These are phyloP conservation scores for Solanum corneliomulleri DNA, from an alignment of 257 asterid species.

Conservation along the genomic window DNA sequence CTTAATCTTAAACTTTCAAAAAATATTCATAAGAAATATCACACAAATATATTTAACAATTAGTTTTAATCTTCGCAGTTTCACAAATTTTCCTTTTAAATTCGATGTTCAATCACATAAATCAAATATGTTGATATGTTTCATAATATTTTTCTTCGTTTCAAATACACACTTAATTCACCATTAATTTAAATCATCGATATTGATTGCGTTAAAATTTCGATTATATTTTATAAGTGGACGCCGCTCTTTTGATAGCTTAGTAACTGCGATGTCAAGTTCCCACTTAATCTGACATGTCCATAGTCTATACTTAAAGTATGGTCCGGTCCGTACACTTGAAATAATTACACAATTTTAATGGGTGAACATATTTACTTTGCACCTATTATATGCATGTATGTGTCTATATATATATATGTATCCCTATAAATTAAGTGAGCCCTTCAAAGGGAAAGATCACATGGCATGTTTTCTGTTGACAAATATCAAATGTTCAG, in stretches of 20 bases:
- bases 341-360: background rate
- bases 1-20: background rate
- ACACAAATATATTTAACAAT: too few relatives aligned
- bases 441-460: slow-evolving; percentile 15
- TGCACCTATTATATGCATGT: background rate
- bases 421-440: background rate
- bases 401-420: background rate
- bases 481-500: background rate
- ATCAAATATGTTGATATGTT: background rate
- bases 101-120: background rate
- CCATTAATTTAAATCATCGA: background rate
- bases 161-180: background rate
- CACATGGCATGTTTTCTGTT: slow-evolving; percentile 54
- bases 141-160: too few relatives aligned
- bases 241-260: too few relatives aligned
- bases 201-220: too few relatives aligned
- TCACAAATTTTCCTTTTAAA: background rate
- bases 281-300: too few relatives aligned
- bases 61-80: background rate
- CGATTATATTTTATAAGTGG: background rate
- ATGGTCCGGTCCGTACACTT: background rate
- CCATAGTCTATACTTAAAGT: background rate
- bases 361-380: background rate
- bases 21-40: background rate
- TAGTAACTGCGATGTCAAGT: background rate